Evolutionary conservation across 2,329 filamentous ascomycete genomes (phyloP).

Genomic region (Thermothelomyces thermophilus): DNA sequence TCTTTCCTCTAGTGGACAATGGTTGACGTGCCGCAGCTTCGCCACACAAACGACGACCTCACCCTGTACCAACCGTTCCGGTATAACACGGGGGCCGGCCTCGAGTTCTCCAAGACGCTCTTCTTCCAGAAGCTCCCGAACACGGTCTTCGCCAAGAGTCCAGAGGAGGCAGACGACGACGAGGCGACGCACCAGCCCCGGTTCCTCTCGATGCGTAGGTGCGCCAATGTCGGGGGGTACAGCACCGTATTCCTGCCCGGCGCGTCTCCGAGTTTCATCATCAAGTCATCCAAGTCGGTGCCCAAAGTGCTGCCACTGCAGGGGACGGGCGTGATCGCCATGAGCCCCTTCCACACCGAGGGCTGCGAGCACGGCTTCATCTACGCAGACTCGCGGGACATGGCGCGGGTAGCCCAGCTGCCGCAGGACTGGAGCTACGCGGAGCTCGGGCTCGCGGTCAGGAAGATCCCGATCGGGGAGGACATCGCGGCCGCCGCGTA

Average conservation of each 20-base stretch:
- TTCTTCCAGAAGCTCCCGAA: constrained; percentile 73
- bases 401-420: constrained; percentile 66
- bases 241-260: constrained; percentile 79
- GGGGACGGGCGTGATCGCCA: constrained; percentile 59
- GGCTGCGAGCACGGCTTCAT: constrained; percentile 78
- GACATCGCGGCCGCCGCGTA: constrained; percentile 71
- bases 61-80: constrained; percentile 80
- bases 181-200: constrained; percentile 41
- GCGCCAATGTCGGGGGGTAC: constrained; percentile 67
- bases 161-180: constrained; percentile 44
- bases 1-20: background rate
- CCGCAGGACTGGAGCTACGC: constrained; percentile 60
- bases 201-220: constrained; percentile 49
- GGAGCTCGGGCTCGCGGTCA: constrained; percentile 69
- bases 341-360: constrained; percentile 71
- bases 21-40: constrained; percentile 46
- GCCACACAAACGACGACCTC: constrained; percentile 74
- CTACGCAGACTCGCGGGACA: constrained; percentile 67
- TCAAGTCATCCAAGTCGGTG: constrained; percentile 71
- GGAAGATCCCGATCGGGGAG: constrained; percentile 61
- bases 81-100: constrained; percentile 32
- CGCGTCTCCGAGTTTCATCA: constrained; percentile 68
- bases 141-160: constrained; percentile 54
- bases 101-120: constrained; percentile 50
- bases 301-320: constrained; percentile 71